These are phyloP conservation scores for Calonectria pteridis DNA, from an alignment of 2,329 filamentous ascomycete species.

Conservation along the genomic window DNA sequence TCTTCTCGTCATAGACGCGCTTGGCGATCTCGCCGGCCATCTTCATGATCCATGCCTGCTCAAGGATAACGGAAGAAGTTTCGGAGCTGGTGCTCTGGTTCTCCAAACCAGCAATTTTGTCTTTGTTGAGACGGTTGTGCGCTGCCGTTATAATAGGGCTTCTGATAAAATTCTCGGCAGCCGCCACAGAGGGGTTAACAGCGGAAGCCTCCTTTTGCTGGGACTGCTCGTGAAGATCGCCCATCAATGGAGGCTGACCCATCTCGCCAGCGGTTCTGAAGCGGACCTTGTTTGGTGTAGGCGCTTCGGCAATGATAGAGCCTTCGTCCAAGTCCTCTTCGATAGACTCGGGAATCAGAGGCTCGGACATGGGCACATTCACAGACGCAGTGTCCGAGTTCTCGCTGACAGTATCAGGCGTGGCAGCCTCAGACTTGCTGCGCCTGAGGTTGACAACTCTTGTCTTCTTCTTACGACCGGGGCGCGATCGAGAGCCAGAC, in stretches of 20 bases:
- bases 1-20: constrained; percentile 89
- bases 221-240: constrained; percentile 38
- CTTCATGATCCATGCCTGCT: constrained; percentile 90
- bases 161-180: constrained; percentile 30
- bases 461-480: constrained; percentile 83
- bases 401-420: constrained; percentile 62
- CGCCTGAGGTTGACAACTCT: constrained; percentile 85
- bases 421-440: constrained; percentile 66
- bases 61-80: constrained; percentile 72
- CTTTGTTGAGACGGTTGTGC: constrained; percentile 42
- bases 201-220: constrained; percentile 40
- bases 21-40: constrained; percentile 93
- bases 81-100: constrained; percentile 56
- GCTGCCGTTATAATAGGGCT: constrained; percentile 33
- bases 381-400: constrained; percentile 68
- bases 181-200: constrained; percentile 33
- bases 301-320: constrained; percentile 41
- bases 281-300: constrained; percentile 55
- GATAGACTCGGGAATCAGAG: constrained; percentile 67
- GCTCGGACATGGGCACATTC: constrained; percentile 71
- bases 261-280: constrained; percentile 49
- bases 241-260: constrained; percentile 40
- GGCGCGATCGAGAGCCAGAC: constrained; percentile 70
- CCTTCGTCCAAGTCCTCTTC: constrained; percentile 71
- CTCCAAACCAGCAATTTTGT: constrained; percentile 47